Evolutionary conservation across 352 stramenopile species (phyloP), one percentile per base, ranked within the genome.

Genomic region (Phytophthora uliginosa): DNA sequence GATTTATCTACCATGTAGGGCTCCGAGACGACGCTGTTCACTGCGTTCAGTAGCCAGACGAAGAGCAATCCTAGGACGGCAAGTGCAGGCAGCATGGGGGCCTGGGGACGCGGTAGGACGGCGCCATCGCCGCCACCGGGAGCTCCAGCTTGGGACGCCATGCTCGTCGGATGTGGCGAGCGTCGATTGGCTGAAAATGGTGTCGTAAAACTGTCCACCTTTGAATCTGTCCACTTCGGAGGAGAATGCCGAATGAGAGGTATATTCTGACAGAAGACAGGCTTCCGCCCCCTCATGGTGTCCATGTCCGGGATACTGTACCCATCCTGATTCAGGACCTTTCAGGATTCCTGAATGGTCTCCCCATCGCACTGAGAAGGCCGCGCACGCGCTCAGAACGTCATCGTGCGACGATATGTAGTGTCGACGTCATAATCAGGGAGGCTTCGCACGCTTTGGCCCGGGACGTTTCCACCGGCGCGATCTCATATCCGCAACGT

Each of bases 1-100:
- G 38, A 45, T 45, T 45, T n/a, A 45, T 45, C 13, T n/a, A 94
- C 87, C 87, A 94, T 94, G 66, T 94, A 94, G 47, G 84, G 81
- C 36, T 83, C 75, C 0, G 77, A 56, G 10, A 77, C 85, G 38
- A 45, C 53, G 47, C 62, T 45, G 65, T 91, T 92, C 17, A 91
- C 73, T 38, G 58, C 55, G 24, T 45, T 33, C 1, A 86, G 69
- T 13, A 89, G 20, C 2, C 67, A 76, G 12, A 73, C 64, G 22
- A 85, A 83, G 4, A 63, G 36, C 7, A 60, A 45, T 3, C 53
- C 63, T 26, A 90, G 56, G 28, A 47, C 60, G 0, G 64, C 20
- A n/a, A 77, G 40, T 3, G 77, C 13, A 7, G 52, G 47, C 13
- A 79, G 12, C 12, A 69, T 24, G 40, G 31, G 40, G 50, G 34